Conservation (phyloP, 306 rosid genomes). For the Calophaca sinica region DNA sequence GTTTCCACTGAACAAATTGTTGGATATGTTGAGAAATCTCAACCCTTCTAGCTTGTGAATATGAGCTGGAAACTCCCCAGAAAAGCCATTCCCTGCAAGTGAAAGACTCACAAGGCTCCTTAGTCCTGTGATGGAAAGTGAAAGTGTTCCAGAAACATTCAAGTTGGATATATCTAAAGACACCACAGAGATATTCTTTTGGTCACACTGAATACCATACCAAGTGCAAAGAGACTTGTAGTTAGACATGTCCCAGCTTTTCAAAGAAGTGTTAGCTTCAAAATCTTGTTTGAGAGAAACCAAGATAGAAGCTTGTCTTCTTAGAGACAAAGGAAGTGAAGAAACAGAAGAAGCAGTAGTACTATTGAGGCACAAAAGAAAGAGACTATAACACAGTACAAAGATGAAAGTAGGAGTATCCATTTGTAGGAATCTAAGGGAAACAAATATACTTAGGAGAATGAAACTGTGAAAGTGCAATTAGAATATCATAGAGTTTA, state of each 20-base stretch:
- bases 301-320: constrained; percentile 76
- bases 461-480: constrained; percentile 29
- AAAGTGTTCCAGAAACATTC: constrained; percentile 73
- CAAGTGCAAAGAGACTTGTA: constrained; percentile 75
- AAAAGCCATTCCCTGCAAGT: constrained; percentile 57
- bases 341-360: constrained; percentile 49
- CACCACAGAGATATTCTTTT: constrained; percentile 53
- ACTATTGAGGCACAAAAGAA: constrained; percentile 47
- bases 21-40: constrained; percentile 76
- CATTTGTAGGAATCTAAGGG: constrained; percentile 30
- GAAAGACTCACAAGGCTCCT: constrained; percentile 56
- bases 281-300: constrained; percentile 70
- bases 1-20: constrained; percentile 71
- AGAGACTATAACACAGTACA: constrained; percentile 26
- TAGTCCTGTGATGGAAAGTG: constrained; percentile 66
- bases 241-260: constrained; percentile 68
- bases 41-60: constrained; percentile 61
- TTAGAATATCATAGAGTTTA: constrained; percentile 15
- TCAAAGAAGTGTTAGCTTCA: constrained; percentile 53
- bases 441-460: neutral
- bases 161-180: constrained; percentile 71
- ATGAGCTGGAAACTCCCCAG: constrained; percentile 57
- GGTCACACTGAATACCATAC: constrained; percentile 75
- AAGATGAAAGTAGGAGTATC: constrained; percentile 48
- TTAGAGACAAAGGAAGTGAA: constrained; percentile 58